A percentile compares a stretch with the other conserved stretches of the same genome.
These are phyloP conservation scores for Pseudoneurospora amorphoporcata DNA, from an alignment of 495 filamentous ascomycete species.

Conservation along the genomic window DNA sequence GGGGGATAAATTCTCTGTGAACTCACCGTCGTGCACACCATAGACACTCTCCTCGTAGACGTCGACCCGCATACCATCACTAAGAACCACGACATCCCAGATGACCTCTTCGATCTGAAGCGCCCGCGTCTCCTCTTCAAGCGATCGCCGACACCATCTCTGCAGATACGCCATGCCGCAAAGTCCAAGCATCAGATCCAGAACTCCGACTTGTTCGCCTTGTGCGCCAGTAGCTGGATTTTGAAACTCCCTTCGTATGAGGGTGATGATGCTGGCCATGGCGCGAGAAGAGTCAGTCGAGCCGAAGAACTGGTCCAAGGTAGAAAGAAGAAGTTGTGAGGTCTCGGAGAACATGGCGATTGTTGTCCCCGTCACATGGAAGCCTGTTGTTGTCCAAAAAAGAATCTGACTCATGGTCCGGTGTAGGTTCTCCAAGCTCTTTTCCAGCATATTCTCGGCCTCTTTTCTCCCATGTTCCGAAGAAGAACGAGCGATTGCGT, in stretches of 20 bases:
- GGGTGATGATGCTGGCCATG: conserved; percentile 66
- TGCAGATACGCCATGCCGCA: conserved; percentile 66
- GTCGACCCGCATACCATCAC: conserved; percentile 52
- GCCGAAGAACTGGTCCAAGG: conserved; percentile 64
- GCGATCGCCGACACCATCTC: conserved; percentile 50
- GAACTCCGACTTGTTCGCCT: conserved; percentile 53
- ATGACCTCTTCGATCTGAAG: conserved; percentile 51
- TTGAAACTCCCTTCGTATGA: conserved; percentile 62
- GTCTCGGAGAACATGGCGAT: conserved; percentile 50
- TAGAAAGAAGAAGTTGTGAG: conserved; percentile 54
- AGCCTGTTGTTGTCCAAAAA: conserved; percentile 59
- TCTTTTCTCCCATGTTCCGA: conserved; percentile 47
- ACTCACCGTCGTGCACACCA: conserved; percentile 26
- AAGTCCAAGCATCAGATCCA: conserved; percentile 55
- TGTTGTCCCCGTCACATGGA: conserved; percentile 56
- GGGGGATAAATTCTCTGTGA: conserved; percentile 29
- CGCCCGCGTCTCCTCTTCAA: conserved; percentile 43
- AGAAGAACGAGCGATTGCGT: conserved; percentile 46
- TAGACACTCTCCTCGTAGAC: conserved; percentile 36
- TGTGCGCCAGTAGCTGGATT: conserved; percentile 47
- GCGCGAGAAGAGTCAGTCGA: conserved; percentile 70
- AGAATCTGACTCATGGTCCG: conserved; percentile 52
- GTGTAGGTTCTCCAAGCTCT: conserved; percentile 53
- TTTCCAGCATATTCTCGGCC: conserved; percentile 51
- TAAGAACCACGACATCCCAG: conserved; percentile 72